Conservation (phyloP, 306 rosid species). For the Corylus americana region DNA sequence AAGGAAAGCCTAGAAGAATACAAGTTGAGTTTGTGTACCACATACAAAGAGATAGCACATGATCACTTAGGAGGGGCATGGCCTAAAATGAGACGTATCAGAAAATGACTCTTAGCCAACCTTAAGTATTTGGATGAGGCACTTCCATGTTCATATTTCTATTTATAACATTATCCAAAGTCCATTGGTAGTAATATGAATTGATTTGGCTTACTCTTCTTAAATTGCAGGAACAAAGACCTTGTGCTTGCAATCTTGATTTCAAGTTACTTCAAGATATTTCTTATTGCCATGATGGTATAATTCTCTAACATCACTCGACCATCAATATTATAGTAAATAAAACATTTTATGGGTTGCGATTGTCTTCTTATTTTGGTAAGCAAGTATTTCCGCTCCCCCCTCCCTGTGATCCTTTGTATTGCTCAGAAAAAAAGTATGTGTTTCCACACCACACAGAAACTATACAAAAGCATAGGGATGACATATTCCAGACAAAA, state of each 20-base stretch:
- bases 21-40: background rate
- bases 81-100: background rate
- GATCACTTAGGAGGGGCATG: conserved; percentile 15
- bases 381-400: no score
- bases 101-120: conserved; percentile 18
- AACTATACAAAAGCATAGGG: no score
- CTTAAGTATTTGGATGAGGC: conserved; percentile 5
- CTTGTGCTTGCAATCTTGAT: conserved; percentile 65
- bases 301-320: conserved; percentile 19
- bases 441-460: no score
- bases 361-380: no score
- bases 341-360: background rate
- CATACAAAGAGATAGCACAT: background rate
- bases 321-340: background rate
- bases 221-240: conserved; percentile 49
- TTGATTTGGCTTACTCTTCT: conserved; percentile 19
- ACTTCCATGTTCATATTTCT: background rate
- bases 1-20: background rate
- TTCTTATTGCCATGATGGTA: conserved; percentile 83
- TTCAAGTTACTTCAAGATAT: conserved; percentile 87
- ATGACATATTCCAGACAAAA: no score
- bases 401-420: no score
- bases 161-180: background rate
- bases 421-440: no score
- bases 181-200: background rate